Base-by-base conservation (phyloP, 169 alveolate genomes). In the Amoebophrya sp. region DNA sequence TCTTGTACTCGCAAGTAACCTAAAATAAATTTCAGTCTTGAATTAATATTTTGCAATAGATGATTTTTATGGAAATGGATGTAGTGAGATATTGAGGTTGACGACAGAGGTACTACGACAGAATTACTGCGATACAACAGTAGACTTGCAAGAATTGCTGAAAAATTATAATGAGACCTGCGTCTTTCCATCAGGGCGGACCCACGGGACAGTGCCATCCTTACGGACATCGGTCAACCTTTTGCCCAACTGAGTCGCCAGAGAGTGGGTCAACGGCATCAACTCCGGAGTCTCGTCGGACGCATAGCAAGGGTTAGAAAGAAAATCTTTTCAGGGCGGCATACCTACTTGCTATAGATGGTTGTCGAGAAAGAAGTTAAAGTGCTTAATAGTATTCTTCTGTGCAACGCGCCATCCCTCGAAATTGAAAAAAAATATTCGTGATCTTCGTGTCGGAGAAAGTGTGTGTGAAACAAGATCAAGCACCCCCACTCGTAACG, bases 111-210 rank as follows among this genome's bases (percentile, higher is more conserved):
- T n/a, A 14, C 83, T 29, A 65, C 24, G 36, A 65, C 0, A 38
- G 34, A 78, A 29, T 0, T 78, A 24, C 36, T 33, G 36, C 41
- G 0, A 78, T 78, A 78, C 36, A 33, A 23, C 40, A 89, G 29
- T n/a, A 0, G 40, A 89, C 91, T 41, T n/a, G 29, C 36, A 89
- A 39, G 41, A 24, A 40, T n/a, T 41, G 89, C 10, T n/a, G 18
- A 1, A 41, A 34, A 2, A 90, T 12, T 0, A 53, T 40, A 90
- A 40, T 53, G 92, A 26, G 78, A 98, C 98, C 96, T 98, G 99
- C 36, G 99, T 98, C 97, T 99, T 99, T 91, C 99, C 99, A 94
- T 99, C 99, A 0, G 99, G 99, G 92, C 99, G 96, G 93, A 98
- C 92, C 98, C 99, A 99, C 89, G 97, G 94, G 95, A 97, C 92